phyloP scores from a whole-genome alignment of 495 filamentous ascomycete species.

The Podospora conica region DNA sequence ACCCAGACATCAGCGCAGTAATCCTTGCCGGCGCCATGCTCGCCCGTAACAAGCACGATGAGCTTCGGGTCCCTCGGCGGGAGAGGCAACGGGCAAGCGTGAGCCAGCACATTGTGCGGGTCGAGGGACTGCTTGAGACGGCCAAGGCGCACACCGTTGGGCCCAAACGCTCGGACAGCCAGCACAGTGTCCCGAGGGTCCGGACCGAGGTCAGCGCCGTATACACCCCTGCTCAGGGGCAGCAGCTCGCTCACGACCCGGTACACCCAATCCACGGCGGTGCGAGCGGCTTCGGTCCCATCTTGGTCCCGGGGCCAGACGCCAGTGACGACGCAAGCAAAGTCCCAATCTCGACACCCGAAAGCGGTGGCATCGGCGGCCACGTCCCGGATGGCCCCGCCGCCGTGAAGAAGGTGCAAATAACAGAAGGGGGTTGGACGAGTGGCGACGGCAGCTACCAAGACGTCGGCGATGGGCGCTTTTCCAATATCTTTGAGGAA shows the following conservation, averaged over 20 bases:
- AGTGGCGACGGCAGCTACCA: conserved; percentile 42
- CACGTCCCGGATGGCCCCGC: conserved; percentile 46
- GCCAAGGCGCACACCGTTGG: conserved; percentile 45
- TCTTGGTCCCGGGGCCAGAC: conserved; percentile 55
- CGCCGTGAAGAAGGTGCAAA: conserved; percentile 58
- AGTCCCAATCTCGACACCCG: conserved; percentile 59
- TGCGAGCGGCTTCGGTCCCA: conserved; percentile 38
- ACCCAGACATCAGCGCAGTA: conserved; percentile 53
- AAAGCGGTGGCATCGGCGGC: conserved; percentile 49
- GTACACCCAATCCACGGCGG: conserved; percentile 53
- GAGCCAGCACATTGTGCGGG: conserved; percentile 48
- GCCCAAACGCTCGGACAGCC: conserved; percentile 52
- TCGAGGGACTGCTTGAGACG: conserved; percentile 49
- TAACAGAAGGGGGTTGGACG: conserved; percentile 54
- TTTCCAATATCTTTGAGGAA: conserved; percentile 51
- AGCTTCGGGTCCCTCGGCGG: conserved; percentile 39
- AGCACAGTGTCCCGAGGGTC: conserved; percentile 53
- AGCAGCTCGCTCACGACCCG: conserved; percentile 42
- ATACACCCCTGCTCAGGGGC: conserved; percentile 48
- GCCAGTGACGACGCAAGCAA: conserved; percentile 59
- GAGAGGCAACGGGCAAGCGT: conserved; percentile 49
- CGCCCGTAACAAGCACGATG: conserved; percentile 56
- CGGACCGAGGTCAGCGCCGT: conserved; percentile 57
- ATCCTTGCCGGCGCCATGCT: conserved; percentile 55
- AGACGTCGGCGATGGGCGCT: conserved; percentile 30